A percentile compares a stretch with the other conserved stretches of the same genome.
Evolutionary conservation across 2,329 filamentous ascomycete species (phyloP).

Genomic region (Bipolaris zeicola): DNA sequence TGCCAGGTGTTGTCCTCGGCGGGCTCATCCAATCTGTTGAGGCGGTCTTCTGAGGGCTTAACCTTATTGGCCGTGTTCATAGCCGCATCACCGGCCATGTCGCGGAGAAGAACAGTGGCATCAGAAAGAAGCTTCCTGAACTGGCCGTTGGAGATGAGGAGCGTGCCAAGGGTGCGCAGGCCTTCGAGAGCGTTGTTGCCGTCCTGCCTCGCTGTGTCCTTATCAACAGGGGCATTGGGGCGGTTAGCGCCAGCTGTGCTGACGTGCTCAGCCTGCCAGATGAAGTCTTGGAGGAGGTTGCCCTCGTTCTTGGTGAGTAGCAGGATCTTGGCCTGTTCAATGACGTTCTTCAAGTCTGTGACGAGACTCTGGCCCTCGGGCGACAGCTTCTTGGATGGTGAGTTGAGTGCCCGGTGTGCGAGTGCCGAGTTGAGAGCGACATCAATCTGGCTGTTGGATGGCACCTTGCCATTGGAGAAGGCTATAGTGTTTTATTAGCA

Average conservation of each 20-base stretch:
- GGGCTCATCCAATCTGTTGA: conserved; percentile 78
- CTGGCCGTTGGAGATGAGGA: conserved; percentile 94
- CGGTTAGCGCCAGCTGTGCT: conserved; percentile 65
- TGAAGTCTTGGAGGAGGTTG: conserved; percentile 93
- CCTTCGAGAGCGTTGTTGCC: conserved; percentile 83
- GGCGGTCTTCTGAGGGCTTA: conserved; percentile 76
- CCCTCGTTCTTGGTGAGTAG: conserved; percentile 93
- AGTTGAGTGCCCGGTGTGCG: conserved; percentile 69
- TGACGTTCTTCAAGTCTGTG: conserved; percentile 75
- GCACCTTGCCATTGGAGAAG: conserved; percentile 87
- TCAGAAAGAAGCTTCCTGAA: conserved; percentile 89
- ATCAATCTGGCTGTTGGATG: conserved; percentile 96
- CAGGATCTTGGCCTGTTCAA: conserved; percentile 82
- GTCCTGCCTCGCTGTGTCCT: conserved; percentile 79
- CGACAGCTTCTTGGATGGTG: conserved; percentile 78
- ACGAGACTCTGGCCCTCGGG: conserved; percentile 80
- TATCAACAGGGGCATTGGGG: conserved; percentile 72
- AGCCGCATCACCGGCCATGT: conserved; percentile 90
- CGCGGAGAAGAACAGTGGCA: conserved; percentile 77
- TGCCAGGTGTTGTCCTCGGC: conserved; percentile 95
- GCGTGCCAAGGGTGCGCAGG: conserved; percentile 81
- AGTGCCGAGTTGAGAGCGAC: conserved; percentile 89
- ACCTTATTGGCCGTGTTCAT: conserved; percentile 75
- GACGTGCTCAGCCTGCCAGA: conserved; percentile 87
- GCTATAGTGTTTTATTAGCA: conserved; percentile 55